Base-by-base conservation (phyloP, 108 stramenopile genomes). In the Phaeodactylum tricornutum region DNA sequence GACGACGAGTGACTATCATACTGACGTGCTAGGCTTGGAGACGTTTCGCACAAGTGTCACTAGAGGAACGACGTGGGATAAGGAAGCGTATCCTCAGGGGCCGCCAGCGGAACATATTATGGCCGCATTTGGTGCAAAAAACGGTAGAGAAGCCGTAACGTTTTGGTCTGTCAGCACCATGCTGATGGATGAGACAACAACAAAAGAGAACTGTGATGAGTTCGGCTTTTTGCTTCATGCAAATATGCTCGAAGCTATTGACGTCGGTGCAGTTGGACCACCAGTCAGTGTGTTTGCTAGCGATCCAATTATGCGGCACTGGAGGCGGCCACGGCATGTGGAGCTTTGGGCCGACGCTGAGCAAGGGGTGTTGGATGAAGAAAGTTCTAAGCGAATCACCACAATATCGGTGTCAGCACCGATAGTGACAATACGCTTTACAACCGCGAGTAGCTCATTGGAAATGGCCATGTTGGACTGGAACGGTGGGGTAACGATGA, bases 381-480 rank as follows among this genome's bases (percentile, higher is more conserved):
- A 39, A 50, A n/a, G n/a, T n/a, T n/a, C n/a, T n/a, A 34, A 36
- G 25, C 29, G 41, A 34, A n/a, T 59, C 37, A 60, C 63, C 1
- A 64, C 69, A 4, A 47, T 71, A 21, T 52, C 68, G 2, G 50
- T 51, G 7, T 11, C 64, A 7, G 61, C 61, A n/a, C 74, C 74
- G 4, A 62, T 75, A 35, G 64, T 62, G 8, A 27, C 45, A 11
- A 42, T 69, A 48, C 46, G 50, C 33, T 64, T 64, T 25, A 41
- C 32, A 38, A 32, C 29, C 9, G 23, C 14, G 19, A 24, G 31
- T 14, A 52, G 53, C 5, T 34, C 30, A 20, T 20, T 29, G 16
- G 28, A n/a, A 11, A 46, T 89, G 20, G 71, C 78, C 5, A 59
- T 75, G 1, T 41, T 90, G 61, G 87, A 90, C 63, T 78, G 55